These are phyloP conservation scores for Venturia pyrina DNA, from an alignment of 2,329 filamentous ascomycete genomes.

Conservation along the genomic window DNA sequence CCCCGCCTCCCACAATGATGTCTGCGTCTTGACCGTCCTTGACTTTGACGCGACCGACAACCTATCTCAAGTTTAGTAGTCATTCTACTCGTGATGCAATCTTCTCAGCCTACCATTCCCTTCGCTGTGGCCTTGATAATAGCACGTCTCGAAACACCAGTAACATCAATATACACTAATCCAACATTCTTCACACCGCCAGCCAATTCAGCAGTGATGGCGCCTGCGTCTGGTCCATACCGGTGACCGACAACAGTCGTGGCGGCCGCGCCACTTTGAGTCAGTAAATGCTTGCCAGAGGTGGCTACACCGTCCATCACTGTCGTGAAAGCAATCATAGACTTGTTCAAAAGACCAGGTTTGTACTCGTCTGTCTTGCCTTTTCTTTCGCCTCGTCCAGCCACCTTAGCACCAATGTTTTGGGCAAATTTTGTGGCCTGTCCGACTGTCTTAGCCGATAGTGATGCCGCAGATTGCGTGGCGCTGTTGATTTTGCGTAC, in stretches of 20 bases:
- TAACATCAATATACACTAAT: conserved; percentile 92
- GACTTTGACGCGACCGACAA: conserved; percentile 67
- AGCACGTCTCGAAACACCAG: conserved; percentile 79
- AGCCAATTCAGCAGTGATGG: conserved; percentile 63
- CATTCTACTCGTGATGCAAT: conserved; percentile 61
- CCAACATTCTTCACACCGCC: conserved; percentile 93
- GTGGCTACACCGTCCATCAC: conserved; percentile 90
- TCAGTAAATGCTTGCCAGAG: conserved; percentile 67
- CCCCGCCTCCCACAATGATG: conserved; percentile 64
- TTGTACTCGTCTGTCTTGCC: conserved; percentile 57
- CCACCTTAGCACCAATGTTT: conserved; percentile 70
- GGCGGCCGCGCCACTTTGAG: conserved; percentile 65
- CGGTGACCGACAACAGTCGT: conserved; percentile 80
- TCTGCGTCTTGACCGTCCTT: conserved; percentile 44
- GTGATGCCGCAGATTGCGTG: conserved; percentile 64
- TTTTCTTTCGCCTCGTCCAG: conserved; percentile 50
- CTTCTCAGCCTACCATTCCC: conserved; percentile 51
- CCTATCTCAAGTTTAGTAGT: conserved; percentile 59
- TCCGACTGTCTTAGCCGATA: conserved; percentile 80
- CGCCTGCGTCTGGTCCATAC: conserved; percentile 77
- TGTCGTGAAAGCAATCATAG: conserved; percentile 90
- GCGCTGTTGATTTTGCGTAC: conserved; percentile 86
- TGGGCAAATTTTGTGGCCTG: conserved; percentile 77
- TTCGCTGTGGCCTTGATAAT: conserved; percentile 93
- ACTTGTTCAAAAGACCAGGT: conserved; percentile 89